These are phyloP conservation scores for Emmonsiellopsis sp. DNA, from an alignment of 2,329 filamentous ascomycete genomes.

Conservation along the genomic window DNA sequence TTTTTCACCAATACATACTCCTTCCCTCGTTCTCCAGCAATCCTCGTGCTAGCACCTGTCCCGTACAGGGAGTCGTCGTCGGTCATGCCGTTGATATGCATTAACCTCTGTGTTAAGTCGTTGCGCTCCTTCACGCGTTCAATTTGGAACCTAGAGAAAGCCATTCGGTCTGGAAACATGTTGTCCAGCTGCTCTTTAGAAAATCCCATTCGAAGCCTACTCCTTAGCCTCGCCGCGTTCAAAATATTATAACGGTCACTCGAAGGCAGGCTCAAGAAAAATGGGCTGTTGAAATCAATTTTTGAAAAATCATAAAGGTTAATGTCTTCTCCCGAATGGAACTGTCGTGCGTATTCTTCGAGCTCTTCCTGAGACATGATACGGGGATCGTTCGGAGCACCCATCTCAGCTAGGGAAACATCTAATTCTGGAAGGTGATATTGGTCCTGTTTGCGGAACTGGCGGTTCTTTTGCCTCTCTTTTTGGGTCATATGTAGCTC, in stretches of 20 bases:
- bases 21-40: constrained; percentile 66
- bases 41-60: constrained; percentile 44
- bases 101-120: constrained; percentile 84
- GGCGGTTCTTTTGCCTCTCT: constrained; percentile 63
- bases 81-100: constrained; percentile 88
- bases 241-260: constrained; percentile 94
- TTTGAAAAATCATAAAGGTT: constrained; percentile 90
- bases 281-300: constrained; percentile 93
- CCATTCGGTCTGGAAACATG: constrained; percentile 98
- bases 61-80: constrained; percentile 61
- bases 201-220: constrained; percentile 85
- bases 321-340: constrained; percentile 85
- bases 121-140: constrained; percentile 89
- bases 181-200: constrained; percentile 90
- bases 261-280: constrained; percentile 83
- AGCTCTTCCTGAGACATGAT: constrained; percentile 95
- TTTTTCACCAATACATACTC: constrained; percentile 97
- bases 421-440: constrained; percentile 89
- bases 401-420: constrained; percentile 71
- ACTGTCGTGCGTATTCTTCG: constrained; percentile 87
- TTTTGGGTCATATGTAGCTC: constrained; percentile 71
- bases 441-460: constrained; percentile 83
- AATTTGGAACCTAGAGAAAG: constrained; percentile 92
- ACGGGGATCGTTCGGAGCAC: constrained; percentile 78
- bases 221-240: constrained; percentile 82